Evolutionary conservation across 495 filamentous ascomycete species (phyloP), one percentile per base, ranked within the genome.

Genomic region (Podospora pseudocomata): DNA sequence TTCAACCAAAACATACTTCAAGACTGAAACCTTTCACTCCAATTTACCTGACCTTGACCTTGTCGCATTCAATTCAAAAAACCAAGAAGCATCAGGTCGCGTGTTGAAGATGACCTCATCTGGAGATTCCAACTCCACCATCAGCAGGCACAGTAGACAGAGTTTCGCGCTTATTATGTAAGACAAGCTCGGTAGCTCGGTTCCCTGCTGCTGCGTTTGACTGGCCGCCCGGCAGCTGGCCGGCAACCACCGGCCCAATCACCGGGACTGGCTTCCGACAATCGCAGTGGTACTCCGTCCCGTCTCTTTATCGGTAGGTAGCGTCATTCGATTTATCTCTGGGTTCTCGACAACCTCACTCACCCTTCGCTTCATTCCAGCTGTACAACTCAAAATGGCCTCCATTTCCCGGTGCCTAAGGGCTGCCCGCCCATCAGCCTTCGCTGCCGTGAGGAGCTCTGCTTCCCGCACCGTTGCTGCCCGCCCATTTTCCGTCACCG

Each of bases 381-480:
- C 23, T 23, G 23, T 23, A 32, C 4, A 49, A 49, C 59, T 67
- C 62, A 70, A 63, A 70, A 84, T 84, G 82, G 81, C 81, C 64
- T 82, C 82, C 77, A 82, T 84, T 75, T 78, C 80, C 60, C 77
- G 81, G 74, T 83, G 78, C 74, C 68, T 84, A 57, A 72, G 79
- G 75, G 76, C 72, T 64, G 79, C 79, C 64, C 77, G 81, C 65
- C 81, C 80, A 54, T 79, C 78, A 59, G 78, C 71, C 20, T 64
- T 81, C 55, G 74, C 79, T 63, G 74, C 79, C 49, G 71, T 75
- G 68, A 76, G 76, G 71, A 68, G 67, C 68, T 76, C 81, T 23
- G 71, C 68, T 65, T 65, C 73, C 55, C 74, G 71, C 67, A 68
- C 74, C 39, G 68, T 75, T 72, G 64, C 19, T 16, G 75, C 71